phyloP scores from a whole-genome alignment of 2,329 filamentous ascomycete genomes.

The Verticillium dahliae region DNA sequence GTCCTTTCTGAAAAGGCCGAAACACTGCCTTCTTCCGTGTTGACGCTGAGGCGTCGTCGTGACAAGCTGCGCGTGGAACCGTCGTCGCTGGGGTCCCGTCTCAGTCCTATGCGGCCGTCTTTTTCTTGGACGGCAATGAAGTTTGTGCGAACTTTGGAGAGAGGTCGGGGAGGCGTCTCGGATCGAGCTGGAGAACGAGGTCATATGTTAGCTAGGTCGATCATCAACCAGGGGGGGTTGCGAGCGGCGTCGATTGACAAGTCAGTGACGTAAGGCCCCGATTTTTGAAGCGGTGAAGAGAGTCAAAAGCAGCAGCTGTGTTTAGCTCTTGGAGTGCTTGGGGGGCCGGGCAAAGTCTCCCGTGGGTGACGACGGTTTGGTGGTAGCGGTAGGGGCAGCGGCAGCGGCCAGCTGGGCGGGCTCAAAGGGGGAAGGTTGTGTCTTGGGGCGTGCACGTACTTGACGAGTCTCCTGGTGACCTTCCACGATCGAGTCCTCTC shows the following conservation, averaged over 20 bases:
- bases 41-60: conserved; percentile 25
- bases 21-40: conserved; percentile 26
- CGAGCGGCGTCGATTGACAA: neutral
- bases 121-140: conserved; percentile 67
- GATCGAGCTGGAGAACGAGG: conserved; percentile 7
- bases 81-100: conserved; percentile 35
- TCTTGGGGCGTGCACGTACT: conserved; percentile 22
- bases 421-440: neutral
- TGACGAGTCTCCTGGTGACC: conserved; percentile 52
- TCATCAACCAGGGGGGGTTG: neutral
- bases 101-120: conserved; percentile 50
- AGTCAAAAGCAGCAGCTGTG: neutral
- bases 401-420: neutral
- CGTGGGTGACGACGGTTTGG: neutral
- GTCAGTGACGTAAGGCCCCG: neutral
- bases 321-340: neutral
- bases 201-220: conserved; percentile 4
- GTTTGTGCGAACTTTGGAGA: conserved; percentile 69
- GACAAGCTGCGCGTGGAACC: conserved; percentile 31
- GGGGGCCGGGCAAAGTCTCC: neutral
- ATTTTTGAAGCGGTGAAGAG: neutral
- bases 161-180: conserved; percentile 41
- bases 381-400: neutral
- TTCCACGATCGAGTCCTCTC: conserved; percentile 48
- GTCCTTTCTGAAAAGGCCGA: conserved; percentile 9